phyloP scores from a whole-genome alignment of 345 rosid genomes.

The Microthlaspi erraticum region DNA sequence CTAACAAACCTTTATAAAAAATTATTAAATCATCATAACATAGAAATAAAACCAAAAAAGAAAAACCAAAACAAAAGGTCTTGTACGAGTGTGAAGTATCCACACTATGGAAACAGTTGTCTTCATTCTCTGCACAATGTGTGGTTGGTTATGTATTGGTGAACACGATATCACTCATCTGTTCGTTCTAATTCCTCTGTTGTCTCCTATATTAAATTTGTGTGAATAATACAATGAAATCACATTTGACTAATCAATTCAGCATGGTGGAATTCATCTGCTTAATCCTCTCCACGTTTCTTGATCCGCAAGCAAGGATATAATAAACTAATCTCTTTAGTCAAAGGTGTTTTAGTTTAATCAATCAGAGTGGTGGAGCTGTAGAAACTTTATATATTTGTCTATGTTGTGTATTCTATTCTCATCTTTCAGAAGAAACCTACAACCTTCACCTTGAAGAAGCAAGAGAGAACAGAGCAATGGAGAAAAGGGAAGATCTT shows the following conservation, averaged over 20 bases:
- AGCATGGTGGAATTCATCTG: slow-evolving; percentile 10
- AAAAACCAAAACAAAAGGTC: too few relatives aligned
- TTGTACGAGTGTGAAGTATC: too few relatives aligned
- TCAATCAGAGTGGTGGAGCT: not conserved
- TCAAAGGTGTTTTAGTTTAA: slow-evolving; percentile 7
- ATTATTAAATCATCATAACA: too few relatives aligned
- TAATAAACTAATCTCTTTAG: slow-evolving; percentile 13
- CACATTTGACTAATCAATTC: not conserved
- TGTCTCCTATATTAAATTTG: not conserved
- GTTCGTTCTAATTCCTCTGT: too few relatives aligned
- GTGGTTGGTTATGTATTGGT: too few relatives aligned
- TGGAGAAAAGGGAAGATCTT: slow-evolving; percentile 65
- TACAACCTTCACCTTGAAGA: slow-evolving; percentile 5
- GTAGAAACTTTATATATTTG: not conserved
- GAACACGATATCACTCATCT: too few relatives aligned
- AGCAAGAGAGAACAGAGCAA: slow-evolving; percentile 23
- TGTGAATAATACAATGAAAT: not conserved
- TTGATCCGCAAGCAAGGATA: slow-evolving; percentile 25
- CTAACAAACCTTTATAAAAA: too few relatives aligned
- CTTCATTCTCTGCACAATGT: too few relatives aligned
- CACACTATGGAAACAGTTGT: too few relatives aligned
- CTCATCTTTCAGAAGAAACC: slow-evolving; percentile 4
- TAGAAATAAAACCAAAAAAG: too few relatives aligned
- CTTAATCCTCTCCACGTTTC: slow-evolving; percentile 13
- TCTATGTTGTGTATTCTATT: not conserved